A percentile compares a stretch with the other conserved stretches of the same genome.
Evolutionary conservation across 805 yeast species (phyloP).

Genomic region (Kregervanrija delftensis): DNA sequence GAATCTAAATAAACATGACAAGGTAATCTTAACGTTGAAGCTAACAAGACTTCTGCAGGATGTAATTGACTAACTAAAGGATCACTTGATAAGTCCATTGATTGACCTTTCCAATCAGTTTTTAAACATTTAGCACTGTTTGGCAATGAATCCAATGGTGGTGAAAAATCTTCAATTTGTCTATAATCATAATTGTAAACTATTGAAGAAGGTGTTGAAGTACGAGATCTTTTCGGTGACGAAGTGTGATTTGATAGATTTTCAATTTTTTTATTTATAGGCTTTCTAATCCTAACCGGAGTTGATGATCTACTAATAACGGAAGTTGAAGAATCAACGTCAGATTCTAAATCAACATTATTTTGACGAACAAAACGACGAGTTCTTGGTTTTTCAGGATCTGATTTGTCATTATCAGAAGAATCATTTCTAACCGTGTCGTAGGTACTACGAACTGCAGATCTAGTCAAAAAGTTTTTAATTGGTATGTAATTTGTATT

Average conservation of each 20-base stretch:
- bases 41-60: conserved; percentile 84
- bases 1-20: conserved; percentile 75
- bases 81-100: conserved; percentile 81
- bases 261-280: conserved; percentile 20
- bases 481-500: conserved; percentile 2
- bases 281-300: conserved; percentile 14
- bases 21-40: conserved; percentile 85
- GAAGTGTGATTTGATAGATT: conserved; percentile 7
- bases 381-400: conserved; percentile 49
- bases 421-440: conserved; percentile 15
- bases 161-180: conserved; percentile 77
- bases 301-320: conserved; percentile 25
- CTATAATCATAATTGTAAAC: conserved; percentile 52
- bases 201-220: conserved; percentile 35
- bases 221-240: conserved; percentile 12
- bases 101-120: conserved; percentile 98
- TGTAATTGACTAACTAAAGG: conserved; percentile 69
- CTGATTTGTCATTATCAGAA: conserved; percentile 28
- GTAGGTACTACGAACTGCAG: conserved; percentile 3
- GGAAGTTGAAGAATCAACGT: conserved; percentile 19
- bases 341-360: conserved; percentile 26
- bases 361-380: conserved; percentile 39
- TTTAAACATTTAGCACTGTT: conserved; percentile 64
- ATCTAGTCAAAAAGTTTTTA: neutral
- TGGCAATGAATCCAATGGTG: conserved; percentile 61